Percentiles rank a stretch among this genome's conserved stretches.
Evolutionary conservation across 2,329 filamentous ascomycete species (phyloP).

Genomic region (Rhynchosporium agropyri): DNA sequence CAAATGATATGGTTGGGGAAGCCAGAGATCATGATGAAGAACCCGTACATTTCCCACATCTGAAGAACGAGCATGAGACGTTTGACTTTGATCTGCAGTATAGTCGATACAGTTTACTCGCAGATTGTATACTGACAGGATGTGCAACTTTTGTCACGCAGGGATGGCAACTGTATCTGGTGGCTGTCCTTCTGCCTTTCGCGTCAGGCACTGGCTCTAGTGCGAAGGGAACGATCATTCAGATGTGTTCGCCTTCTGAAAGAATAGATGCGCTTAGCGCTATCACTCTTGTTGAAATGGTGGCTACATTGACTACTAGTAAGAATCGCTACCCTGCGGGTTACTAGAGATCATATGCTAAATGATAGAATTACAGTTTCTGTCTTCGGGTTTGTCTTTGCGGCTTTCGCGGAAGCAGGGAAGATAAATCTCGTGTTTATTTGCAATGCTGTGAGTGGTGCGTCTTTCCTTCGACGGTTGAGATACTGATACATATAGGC

Average conservation of each 20-base stretch:
- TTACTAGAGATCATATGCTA: not conserved
- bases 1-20: conserved; percentile 23
- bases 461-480: not conserved
- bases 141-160: conserved; percentile 62
- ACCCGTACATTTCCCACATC: conserved; percentile 18
- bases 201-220: conserved; percentile 70
- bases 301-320: conserved; percentile 59
- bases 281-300: conserved; percentile 70
- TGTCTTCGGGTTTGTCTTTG: conserved; percentile 69
- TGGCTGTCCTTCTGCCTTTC: conserved; percentile 66
- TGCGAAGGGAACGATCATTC: conserved; percentile 72
- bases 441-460: conserved; percentile 60
- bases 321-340: conserved; percentile 2
- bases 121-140: conserved; percentile 66
- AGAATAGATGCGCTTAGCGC: conserved; percentile 68
- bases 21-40: conserved; percentile 27
- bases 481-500: conserved; percentile 44
- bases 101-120: conserved; percentile 64
- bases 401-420: conserved; percentile 61
- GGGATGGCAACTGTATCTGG: conserved; percentile 69
- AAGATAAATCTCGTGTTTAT: conserved; percentile 66
- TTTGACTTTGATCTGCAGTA: conserved; percentile 69
- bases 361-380: conserved; percentile 49
- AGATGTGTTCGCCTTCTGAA: conserved; percentile 65
- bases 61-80: conserved; percentile 36